Conservation (phyloP, 148 eudicot species). For the Heliosperma pusillum region DNA sequence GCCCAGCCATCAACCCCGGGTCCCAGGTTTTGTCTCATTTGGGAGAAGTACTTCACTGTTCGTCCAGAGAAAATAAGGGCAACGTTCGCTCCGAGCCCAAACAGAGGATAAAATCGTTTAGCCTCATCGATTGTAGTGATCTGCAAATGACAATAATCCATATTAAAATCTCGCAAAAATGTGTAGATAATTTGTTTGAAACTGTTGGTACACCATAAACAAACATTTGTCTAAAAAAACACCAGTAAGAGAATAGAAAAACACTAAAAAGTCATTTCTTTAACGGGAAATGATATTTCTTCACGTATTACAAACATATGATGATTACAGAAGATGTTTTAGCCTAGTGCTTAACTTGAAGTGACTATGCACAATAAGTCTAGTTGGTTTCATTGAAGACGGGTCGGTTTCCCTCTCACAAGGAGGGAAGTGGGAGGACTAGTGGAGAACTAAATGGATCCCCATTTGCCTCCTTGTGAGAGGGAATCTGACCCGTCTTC, state of each 20-base stretch:
- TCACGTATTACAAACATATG: neutral
- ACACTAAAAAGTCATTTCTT: neutral
- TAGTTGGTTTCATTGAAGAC: too few species aligned
- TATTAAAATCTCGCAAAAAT: conserved; percentile 6
- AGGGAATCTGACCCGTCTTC: too few species aligned
- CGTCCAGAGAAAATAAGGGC: conserved; percentile 98
- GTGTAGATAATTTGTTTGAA: neutral
- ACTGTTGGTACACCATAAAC: neutral
- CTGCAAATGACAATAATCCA: conserved; percentile 38
- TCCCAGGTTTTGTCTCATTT: conserved; percentile 65
- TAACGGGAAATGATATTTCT: neutral
- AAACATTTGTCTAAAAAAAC: neutral
- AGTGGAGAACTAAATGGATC: too few species aligned
- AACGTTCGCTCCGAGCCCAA: conserved; percentile 96
- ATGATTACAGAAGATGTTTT: neutral
- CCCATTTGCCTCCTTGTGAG: too few species aligned
- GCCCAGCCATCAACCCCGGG: conserved; percentile 99
- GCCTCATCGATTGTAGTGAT: conserved; percentile 97
- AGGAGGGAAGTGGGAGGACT: too few species aligned
- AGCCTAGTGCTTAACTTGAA: neutral
- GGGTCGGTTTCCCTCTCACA: too few species aligned
- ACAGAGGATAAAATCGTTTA: conserved; percentile 86
- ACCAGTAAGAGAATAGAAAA: neutral
- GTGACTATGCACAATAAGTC: neutral
- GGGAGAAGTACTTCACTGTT: conserved; percentile 93